Base-by-base conservation (phyloP, 805 yeast species). In the Sugiyamaella americana region DNA sequence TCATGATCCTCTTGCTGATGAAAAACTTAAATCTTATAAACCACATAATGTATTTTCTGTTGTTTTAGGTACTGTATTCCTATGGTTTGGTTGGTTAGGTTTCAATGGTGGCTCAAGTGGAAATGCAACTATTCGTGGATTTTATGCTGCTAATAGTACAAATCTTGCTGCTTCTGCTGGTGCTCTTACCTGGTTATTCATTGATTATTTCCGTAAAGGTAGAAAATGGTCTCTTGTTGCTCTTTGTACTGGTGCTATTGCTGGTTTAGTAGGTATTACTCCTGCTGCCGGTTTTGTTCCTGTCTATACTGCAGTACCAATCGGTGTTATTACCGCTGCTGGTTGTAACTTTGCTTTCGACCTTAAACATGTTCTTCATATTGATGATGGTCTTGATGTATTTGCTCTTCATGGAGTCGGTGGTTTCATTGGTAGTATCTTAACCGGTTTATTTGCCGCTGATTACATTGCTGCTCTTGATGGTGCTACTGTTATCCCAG, bases 1-100 rank as follows among this genome's bases (percentile, higher is more conserved):
- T 74, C 79, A 80, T 59, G 96, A 87, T 64, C 74, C 74, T 6
- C 74, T 87, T 20, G 71, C 88, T 24, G 38, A 35, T 17, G 74
- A 75, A 44, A 79, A 80, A 54, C 73, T 87, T 56, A 96, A 96
- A 52, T 84, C 84, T 64, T 89, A 88, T 72, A 87, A 80, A 69
- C 98, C 98, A 36, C 97, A 91, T 65, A 84, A 93, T 19, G 95
- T 91, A 34, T 78, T 95, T 5, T 78, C 88, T 40, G 87, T 88
- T 49, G 96, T 89, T 16, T 69, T 93, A 49, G 98, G 98, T 46
- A 88, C 97, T 18, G 83, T 87, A 10, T 85, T 93, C 72, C 76
- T 93, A 58, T 91, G 97, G 96, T 88, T 93, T 60, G 98, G 98
- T 32, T 93, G 98, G 98, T 88, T 88, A 61, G 97, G 96, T 36